These are phyloP conservation scores for Pseudopithomyces chartarum DNA, from an alignment of 2,329 filamentous ascomycete genomes.

Conservation along the genomic window DNA sequence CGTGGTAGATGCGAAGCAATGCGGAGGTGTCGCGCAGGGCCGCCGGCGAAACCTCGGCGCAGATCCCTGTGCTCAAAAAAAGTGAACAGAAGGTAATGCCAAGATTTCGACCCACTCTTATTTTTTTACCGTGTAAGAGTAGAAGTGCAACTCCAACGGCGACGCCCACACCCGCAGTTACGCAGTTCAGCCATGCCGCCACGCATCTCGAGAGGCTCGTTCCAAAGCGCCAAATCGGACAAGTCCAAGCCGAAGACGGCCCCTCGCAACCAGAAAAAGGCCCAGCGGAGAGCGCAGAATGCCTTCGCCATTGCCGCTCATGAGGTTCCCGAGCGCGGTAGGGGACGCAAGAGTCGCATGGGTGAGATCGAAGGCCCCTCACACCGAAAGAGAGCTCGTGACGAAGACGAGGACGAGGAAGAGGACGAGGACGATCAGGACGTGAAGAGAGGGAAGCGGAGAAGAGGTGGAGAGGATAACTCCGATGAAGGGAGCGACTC, in stretches of 20 bases:
- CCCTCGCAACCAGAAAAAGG: constrained; percentile 49
- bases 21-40: constrained; percentile 6
- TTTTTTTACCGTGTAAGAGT: constrained; percentile 9
- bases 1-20: constrained; percentile 5
- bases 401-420: constrained; percentile 52
- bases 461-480: constrained; percentile 55
- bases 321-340: constrained; percentile 57
- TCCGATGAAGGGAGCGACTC: constrained; percentile 78
- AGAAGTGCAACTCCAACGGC: constrained; percentile 4
- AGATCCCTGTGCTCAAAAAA: constrained; percentile 4
- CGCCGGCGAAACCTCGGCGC: constrained; percentile 15
- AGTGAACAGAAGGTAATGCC: constrained; percentile 24
- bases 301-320: constrained; percentile 69
- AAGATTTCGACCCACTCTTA: constrained; percentile 28
- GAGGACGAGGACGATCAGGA: constrained; percentile 32
- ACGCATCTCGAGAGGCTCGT: constrained; percentile 48
- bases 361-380: constrained; percentile 57
- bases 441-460: constrained; percentile 38
- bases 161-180: neutral
- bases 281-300: constrained; percentile 62
- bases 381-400: constrained; percentile 48
- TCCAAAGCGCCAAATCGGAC: constrained; percentile 39
- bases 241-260: constrained; percentile 30
- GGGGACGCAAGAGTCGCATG: constrained; percentile 62
- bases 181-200: constrained; percentile 48